These are phyloP conservation scores for Fragilariopsis cylindrus DNA, from an alignment of 108 stramenopile genomes.

Conservation along the genomic window DNA sequence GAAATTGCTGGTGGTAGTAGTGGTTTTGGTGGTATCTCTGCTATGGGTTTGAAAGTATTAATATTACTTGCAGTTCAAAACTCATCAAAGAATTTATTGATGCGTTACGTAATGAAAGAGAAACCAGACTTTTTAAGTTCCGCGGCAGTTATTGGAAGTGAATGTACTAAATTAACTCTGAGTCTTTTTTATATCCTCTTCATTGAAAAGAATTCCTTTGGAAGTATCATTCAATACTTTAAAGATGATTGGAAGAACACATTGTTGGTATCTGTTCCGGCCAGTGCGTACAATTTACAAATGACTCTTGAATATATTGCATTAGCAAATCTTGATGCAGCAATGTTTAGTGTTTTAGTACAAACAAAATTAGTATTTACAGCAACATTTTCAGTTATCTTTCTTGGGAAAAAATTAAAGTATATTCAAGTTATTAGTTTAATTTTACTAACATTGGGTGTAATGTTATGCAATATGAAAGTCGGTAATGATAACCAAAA, in stretches of 20 bases:
- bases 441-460: slow-evolving; percentile 84
- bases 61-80: slow-evolving; percentile 81
- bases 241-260: slow-evolving; percentile 73
- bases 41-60: slow-evolving; percentile 65
- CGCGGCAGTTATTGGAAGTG: slow-evolving; percentile 74
- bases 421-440: slow-evolving; percentile 80
- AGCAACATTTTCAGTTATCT: slow-evolving; percentile 86
- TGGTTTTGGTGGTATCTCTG: slow-evolving; percentile 10
- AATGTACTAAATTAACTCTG: slow-evolving; percentile 60
- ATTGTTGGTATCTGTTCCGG: slow-evolving; percentile 83
- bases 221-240: slow-evolving; percentile 53
- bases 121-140: slow-evolving; percentile 71
- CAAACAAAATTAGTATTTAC: slow-evolving; percentile 89
- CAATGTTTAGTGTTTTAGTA: slow-evolving; percentile 90
- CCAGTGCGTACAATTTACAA: slow-evolving; percentile 93
- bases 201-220: slow-evolving; percentile 35
- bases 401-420: slow-evolving; percentile 78
- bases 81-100: slow-evolving; percentile 74
- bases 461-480: slow-evolving; percentile 83
- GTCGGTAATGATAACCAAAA: not conserved
- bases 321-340: slow-evolving; percentile 90
- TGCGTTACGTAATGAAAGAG: slow-evolving; percentile 82
- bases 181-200: slow-evolving; percentile 62
- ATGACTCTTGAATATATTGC: slow-evolving; percentile 95
- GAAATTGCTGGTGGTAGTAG: not conserved